Percentiles rank a stretch among this genome's conserved stretches.
These are phyloP conservation scores for Trichoderma afroharzianum DNA, from an alignment of 2,329 filamentous ascomycete genomes.

Conservation along the genomic window DNA sequence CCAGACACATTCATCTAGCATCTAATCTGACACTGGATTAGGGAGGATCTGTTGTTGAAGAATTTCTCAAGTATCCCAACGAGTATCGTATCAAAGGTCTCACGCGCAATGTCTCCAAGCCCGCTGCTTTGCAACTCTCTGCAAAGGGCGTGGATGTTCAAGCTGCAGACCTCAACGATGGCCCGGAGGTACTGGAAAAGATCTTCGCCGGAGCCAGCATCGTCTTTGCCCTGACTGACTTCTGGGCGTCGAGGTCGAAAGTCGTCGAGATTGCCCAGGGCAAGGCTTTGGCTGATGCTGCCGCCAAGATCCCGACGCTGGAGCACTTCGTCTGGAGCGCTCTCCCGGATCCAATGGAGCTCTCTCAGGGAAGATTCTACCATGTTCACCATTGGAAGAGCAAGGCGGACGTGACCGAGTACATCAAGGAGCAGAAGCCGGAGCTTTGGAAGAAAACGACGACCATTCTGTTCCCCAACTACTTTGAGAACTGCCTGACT, in stretches of 20 bases:
- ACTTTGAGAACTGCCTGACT: not conserved
- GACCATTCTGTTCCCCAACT: not conserved
- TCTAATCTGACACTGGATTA: not conserved
- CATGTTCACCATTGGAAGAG: slow-evolving; percentile 2
- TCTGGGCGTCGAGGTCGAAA: not conserved
- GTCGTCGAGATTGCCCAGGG: not conserved
- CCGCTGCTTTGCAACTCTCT: not conserved
- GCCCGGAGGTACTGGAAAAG: not conserved
- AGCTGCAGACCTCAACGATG: not conserved
- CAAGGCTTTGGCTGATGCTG: not conserved
- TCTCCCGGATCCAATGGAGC: not conserved
- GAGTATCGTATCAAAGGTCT: not conserved
- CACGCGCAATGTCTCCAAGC: not conserved
- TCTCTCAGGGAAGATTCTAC: not conserved
- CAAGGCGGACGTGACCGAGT: not conserved
- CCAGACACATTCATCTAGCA: not conserved
- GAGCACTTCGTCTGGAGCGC: not conserved
- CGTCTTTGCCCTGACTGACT: not conserved
- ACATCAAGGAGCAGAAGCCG: not conserved
- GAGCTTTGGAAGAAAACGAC: not conserved
- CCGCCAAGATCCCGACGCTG: not conserved
- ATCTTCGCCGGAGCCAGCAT: not conserved
- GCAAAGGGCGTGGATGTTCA: not conserved
- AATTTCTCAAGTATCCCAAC: not conserved
- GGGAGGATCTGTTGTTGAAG: not conserved